Evolutionary conservation across 768 basidiomycete genomes (phyloP).

Genomic region (Piloderma croceum): DNA sequence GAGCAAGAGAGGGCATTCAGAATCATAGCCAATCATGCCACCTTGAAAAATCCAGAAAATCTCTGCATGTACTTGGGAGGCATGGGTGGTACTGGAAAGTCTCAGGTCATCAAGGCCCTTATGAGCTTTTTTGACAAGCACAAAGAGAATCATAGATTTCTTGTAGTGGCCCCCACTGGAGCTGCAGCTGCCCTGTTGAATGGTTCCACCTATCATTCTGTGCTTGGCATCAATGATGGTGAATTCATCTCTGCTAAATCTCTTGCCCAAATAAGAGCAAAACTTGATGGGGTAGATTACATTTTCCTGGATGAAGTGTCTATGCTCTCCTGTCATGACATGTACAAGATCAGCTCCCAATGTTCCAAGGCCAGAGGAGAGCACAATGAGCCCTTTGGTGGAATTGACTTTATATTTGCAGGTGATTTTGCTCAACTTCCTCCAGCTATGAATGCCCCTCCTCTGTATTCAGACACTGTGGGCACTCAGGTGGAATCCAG

Average conservation of each 20-base stretch:
- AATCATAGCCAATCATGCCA: conserved; percentile 19
- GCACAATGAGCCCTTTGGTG: conserved; percentile 19
- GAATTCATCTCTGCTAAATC: not conserved
- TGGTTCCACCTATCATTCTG: conserved; percentile 13
- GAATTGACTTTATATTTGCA: conserved; percentile 27
- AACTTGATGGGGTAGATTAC: conserved; percentile 21
- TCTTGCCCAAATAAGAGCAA: not conserved
- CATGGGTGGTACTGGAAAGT: conserved; percentile 16
- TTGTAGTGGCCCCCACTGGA: conserved; percentile 21
- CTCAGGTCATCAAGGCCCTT: conserved; percentile 12
- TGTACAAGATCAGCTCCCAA: conserved; percentile 20
- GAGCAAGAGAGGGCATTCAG: conserved; percentile 19
- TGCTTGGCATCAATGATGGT: conserved; percentile 10
- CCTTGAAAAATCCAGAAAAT: not conserved
- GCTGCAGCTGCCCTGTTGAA: conserved; percentile 21
- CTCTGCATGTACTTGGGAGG: conserved; percentile 17
- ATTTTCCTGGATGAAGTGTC: conserved; percentile 34
- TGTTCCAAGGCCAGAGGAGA: conserved; percentile 14
- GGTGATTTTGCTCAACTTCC: conserved; percentile 31
- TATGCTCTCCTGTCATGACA: conserved; percentile 25
- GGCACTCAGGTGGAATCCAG: not conserved
- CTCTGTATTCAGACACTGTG: conserved; percentile 10
- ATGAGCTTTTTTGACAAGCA: conserved; percentile 4
- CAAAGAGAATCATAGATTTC: not conserved
- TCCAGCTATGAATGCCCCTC: conserved; percentile 1